Percentiles rank a stretch among this genome's conserved stretches.
phyloP scores from a whole-genome alignment of 768 basidiomycete genomes.

The Hericium erinaceus region DNA sequence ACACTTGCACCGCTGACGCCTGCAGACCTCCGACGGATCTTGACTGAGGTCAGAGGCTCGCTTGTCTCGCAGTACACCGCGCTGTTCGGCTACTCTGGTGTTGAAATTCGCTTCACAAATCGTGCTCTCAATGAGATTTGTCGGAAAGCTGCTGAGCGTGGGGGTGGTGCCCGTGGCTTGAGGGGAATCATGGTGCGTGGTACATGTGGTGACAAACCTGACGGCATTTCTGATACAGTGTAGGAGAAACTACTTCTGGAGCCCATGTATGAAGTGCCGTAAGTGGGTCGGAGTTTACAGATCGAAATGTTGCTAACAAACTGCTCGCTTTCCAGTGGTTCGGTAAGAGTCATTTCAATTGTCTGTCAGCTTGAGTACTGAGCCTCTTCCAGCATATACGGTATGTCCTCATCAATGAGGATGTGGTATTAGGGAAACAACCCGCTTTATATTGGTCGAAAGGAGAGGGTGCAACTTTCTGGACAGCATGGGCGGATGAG shows the following conservation, averaged over 20 bases:
- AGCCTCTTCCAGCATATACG: constrained; percentile 48
- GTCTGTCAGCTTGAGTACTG: neutral
- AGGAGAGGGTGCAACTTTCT: constrained; percentile 58
- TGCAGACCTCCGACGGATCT: constrained; percentile 76
- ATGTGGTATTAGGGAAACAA: constrained; percentile 53
- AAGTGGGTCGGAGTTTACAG: constrained; percentile 26
- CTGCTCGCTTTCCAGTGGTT: constrained; percentile 37
- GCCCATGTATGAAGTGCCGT: constrained; percentile 90
- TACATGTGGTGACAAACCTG: neutral
- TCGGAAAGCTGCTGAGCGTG: constrained; percentile 63
- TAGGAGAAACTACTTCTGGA: constrained; percentile 79
- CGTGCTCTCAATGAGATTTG: constrained; percentile 78
- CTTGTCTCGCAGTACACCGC: constrained; percentile 84
- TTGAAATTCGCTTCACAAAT: constrained; percentile 81
- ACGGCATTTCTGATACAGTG: neutral
- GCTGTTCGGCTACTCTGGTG: constrained; percentile 74
- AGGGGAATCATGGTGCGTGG: constrained; percentile 71
- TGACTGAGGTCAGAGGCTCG: constrained; percentile 88
- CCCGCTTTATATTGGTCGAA: constrained; percentile 69
- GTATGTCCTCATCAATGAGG: constrained; percentile 74
- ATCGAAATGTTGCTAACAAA: neutral
- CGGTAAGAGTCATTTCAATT: constrained; percentile 35
- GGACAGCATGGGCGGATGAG: constrained; percentile 69
- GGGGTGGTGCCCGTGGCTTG: constrained; percentile 85
- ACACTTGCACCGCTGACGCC: constrained; percentile 73